Evolutionary conservation across 179 eudicot species (phyloP).

Genomic region (Corrigiola litoralis): DNA sequence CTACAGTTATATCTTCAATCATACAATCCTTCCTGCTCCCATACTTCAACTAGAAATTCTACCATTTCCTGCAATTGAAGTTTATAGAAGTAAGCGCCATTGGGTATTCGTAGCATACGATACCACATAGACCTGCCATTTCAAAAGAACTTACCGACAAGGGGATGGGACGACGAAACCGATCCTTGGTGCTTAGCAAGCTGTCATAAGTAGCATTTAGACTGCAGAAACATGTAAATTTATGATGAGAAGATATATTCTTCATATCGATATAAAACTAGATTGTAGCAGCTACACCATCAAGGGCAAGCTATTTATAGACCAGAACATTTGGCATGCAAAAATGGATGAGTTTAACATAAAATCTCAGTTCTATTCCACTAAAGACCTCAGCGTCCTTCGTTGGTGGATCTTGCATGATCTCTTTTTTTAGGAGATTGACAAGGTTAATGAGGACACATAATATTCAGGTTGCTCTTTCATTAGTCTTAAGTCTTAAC

Average conservation of each 20-base stretch:
- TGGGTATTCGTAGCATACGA: background rate
- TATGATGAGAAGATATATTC: conserved; percentile 1
- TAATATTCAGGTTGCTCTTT: background rate
- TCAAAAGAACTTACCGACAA: conserved; percentile 49
- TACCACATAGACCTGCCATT: background rate
- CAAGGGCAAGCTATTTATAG: background rate
- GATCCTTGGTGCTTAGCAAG: conserved; percentile 55
- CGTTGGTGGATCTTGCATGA: background rate
- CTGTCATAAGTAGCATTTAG: conserved; percentile 61
- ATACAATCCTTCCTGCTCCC: conserved; percentile 74
- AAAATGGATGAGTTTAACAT: background rate
- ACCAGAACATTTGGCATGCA: background rate
- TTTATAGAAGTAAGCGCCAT: conserved; percentile 9
- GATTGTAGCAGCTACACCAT: background rate
- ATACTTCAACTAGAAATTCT: conserved; percentile 61
- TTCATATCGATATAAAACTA: background rate
- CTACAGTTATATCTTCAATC: conserved; percentile 26
- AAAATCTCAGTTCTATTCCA: background rate
- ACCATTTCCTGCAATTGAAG: conserved; percentile 60
- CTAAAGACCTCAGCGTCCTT: background rate
- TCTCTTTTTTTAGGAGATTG: background rate
- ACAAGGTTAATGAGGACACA: background rate
- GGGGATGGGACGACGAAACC: conserved; percentile 58
- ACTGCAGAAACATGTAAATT: conserved; percentile 28
- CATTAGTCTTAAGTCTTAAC: no score